Evolutionary conservation across 192 early-diverging fungal genomes (phyloP), one percentile per base, ranked within the genome.

Genomic region (Entophlyctis helioformis): DNA sequence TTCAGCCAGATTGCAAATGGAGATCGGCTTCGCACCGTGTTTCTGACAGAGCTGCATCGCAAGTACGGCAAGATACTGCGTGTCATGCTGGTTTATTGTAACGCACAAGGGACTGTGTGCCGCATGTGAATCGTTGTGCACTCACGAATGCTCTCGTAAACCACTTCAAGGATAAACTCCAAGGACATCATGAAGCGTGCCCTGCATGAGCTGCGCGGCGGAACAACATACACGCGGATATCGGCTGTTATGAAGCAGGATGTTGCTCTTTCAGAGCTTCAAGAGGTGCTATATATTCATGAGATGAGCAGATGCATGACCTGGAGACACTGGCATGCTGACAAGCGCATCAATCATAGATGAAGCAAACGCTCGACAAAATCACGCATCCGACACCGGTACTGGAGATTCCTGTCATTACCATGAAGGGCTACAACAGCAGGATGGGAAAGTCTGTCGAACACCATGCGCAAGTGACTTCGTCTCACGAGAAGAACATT

Each of bases 351-450:
- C 11, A 4, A 8, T 31, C 11, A 11, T 4, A 31, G 29, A 31
- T 11, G 29, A 31, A 8, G 29, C 29, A 31, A 31, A 31, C 29
- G 7, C 27, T 69, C 13, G 67, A 69, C 21, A 39, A 44, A 22
- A 44, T 64, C n/a, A 61, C 52, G 2, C 67, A 64, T 28, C 48
- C 67, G 0, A 45, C 29, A 3, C 62, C 61, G n/a, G 42, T 25
- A 2, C 48, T 69, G 23, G 40, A 59, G 12, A 34, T 52, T 7
- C 62, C 62, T 2, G 53, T 40, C 20, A 35, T 61, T 13, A 32
- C 50, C 7, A 3, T 20, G 0, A 63, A 64, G 44, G 50, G 52
- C 21, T 51, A 61, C 8, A 20, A 46, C 33, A 53, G 32, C 2
- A 11, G 4, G 4, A 32, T 9, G 49, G 1, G 38, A 45, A 13